Percentiles rank a stretch among this genome's conserved stretches.
Evolutionary conservation across 768 basidiomycete species (phyloP).

Genomic region (Rhodosporidiobolus sp.): DNA sequence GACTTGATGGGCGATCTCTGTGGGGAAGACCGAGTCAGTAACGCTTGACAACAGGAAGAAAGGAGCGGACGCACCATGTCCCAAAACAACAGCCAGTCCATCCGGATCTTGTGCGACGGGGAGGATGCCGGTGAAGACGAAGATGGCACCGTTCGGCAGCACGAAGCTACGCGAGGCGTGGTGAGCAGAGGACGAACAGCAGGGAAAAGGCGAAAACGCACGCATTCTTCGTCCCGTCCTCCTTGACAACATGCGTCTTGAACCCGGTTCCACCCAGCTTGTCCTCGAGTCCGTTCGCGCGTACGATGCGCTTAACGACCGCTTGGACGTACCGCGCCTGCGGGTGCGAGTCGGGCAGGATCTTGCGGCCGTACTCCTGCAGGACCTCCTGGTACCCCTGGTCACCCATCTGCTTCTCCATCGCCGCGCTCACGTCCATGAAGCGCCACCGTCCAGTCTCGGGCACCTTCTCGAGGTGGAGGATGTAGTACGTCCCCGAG

Average conservation of each 20-base stretch:
- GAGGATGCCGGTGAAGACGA: slow-evolving; percentile 86
- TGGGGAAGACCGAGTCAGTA: slow-evolving; percentile 47
- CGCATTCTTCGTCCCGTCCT: slow-evolving; percentile 30
- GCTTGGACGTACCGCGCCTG: slow-evolving; percentile 65
- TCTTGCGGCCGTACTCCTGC: slow-evolving; percentile 55
- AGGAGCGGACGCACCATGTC: slow-evolving; percentile 65
- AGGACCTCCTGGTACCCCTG: slow-evolving; percentile 53
- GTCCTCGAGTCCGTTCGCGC: slow-evolving; percentile 68
- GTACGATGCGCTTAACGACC: slow-evolving; percentile 67
- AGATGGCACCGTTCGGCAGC: slow-evolving; percentile 61
- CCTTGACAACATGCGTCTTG: slow-evolving; percentile 30
- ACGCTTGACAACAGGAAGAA: slow-evolving; percentile 50
- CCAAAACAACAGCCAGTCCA: slow-evolving; percentile 76
- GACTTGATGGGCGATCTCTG: slow-evolving; percentile 49
- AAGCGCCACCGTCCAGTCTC: slow-evolving; percentile 67
- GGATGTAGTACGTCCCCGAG: slow-evolving; percentile 32
- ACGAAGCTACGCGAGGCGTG: slow-evolving; percentile 20
- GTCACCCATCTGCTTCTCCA: slow-evolving; percentile 58
- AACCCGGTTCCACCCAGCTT: slow-evolving; percentile 25
- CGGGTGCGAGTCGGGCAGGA: slow-evolving; percentile 67
- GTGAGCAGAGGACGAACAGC: no score
- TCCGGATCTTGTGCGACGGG: slow-evolving; percentile 72
- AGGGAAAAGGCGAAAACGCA: background rate
- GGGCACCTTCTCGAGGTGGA: slow-evolving; percentile 67
- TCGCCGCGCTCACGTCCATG: slow-evolving; percentile 66